Base-by-base conservation (phyloP, 129 eudicot genomes). In the Heracleum sosnowskyi region DNA sequence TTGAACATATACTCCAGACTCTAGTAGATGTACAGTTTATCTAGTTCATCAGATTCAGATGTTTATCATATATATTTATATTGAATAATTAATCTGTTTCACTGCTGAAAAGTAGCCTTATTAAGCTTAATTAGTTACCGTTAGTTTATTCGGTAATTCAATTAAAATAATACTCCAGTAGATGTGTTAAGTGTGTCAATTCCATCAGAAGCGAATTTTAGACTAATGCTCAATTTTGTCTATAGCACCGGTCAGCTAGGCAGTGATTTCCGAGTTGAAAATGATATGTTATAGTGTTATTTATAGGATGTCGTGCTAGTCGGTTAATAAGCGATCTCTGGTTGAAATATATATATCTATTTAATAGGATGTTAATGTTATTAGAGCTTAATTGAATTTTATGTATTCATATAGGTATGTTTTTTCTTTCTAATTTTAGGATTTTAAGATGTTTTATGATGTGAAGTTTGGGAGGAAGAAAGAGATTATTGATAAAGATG, bases 401-500 rank as follows among this genome's bases (percentile, higher is more conserved):
- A 29, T 66, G 24, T 33, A 60, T 9, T 60, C n/a, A 70, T 83
- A 39, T 74, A 60, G 71, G 66, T n/a, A 10, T 83, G 84, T 82
- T 89, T 77, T 60, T 60, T n/a, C 33, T 85, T 55, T 75, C 75
- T 33, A 81, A 60, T n/a, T 90, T 78, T 92, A 96, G 97, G 99
- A 96, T 86, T 96, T 96, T 90, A 89, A 92, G 91, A 87, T 92
- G 90, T 90, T 87, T 90, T 96, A 96, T 90, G 97, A 96, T 89
- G 77, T 85, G 73, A 96, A 96, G 97, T 96, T 96, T 90, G 99
- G 99, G 96, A 92, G 99, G 87, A 96, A 92, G 85, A 96, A 73
- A 84, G 90, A 78, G n/a, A 62, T 69, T 4, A 41, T 35, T 76
- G 77, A 29, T 28, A 82, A 90, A 73, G 90, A 85, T 73, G 83